These are phyloP conservation scores for Hydnomerulius pinastri DNA, from an alignment of 768 basidiomycete genomes.

Conservation along the genomic window DNA sequence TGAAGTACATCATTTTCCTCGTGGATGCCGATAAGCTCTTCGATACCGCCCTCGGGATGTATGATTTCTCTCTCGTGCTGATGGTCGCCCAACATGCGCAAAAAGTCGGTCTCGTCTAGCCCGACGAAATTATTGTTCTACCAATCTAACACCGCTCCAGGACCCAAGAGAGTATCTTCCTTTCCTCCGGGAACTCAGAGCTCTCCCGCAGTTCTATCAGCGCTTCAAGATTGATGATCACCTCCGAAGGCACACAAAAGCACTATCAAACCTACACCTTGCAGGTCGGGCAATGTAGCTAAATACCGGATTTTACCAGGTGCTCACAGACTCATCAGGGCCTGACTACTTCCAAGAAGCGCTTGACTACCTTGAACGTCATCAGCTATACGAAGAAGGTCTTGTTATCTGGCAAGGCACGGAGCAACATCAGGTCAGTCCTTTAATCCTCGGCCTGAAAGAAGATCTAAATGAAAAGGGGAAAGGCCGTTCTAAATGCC, in stretches of 20 bases:
- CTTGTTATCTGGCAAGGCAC: slow-evolving; percentile 73
- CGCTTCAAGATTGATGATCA: slow-evolving; percentile 92
- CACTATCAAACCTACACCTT: slow-evolving; percentile 69
- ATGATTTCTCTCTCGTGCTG: slow-evolving; percentile 93
- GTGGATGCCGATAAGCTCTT: slow-evolving; percentile 91
- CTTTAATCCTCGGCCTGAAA: not conserved
- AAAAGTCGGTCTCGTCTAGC: slow-evolving; percentile 59
- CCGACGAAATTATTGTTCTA: slow-evolving; percentile 5
- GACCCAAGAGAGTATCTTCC: slow-evolving; percentile 98
- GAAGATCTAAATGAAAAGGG: slow-evolving; percentile 8
- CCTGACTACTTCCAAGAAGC: slow-evolving; percentile 76
- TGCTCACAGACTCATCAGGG: slow-evolving; percentile 44
- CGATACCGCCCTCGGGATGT: slow-evolving; percentile 97
- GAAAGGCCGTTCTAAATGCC: slow-evolving; percentile 65
- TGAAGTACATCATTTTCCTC: slow-evolving; percentile 98
- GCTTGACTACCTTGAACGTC: slow-evolving; percentile 71
- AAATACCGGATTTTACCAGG: not conserved
- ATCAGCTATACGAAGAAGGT: slow-evolving; percentile 75
- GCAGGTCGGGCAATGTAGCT: slow-evolving; percentile 53
- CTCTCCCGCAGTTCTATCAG: slow-evolving; percentile 75
- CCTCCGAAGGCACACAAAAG: slow-evolving; percentile 72
- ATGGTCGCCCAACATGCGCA: slow-evolving; percentile 97
- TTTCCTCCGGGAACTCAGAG: slow-evolving; percentile 87
- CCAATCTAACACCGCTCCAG: slow-evolving; percentile 42
- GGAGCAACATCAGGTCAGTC: slow-evolving; percentile 59